Evolutionary conservation across 495 filamentous ascomycete species (phyloP).

Genomic region (Letharia columbiana): DNA sequence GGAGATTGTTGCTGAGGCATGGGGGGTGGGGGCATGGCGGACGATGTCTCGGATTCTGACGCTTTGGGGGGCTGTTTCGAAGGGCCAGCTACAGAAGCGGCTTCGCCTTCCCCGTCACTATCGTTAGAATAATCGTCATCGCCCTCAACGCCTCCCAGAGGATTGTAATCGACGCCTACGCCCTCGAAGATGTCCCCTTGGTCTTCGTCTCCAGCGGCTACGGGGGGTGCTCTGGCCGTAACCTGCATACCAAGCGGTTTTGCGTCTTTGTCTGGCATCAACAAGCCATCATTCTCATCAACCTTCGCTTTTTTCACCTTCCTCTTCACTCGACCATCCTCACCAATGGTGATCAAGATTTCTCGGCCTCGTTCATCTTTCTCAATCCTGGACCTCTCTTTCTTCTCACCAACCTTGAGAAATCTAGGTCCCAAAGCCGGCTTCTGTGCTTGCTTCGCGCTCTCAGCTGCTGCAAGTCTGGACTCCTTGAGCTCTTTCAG

Average conservation of each 20-base stretch:
- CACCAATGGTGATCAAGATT: constrained; percentile 76
- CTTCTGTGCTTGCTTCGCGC: constrained; percentile 40
- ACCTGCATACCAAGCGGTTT: constrained; percentile 74
- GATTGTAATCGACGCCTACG: constrained; percentile 79
- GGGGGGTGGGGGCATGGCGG: neutral
- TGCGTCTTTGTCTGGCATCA: constrained; percentile 56
- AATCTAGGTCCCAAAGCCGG: constrained; percentile 62
- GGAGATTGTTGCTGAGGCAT: constrained; percentile 10
- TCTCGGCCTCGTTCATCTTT: constrained; percentile 67
- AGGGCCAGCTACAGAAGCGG: constrained; percentile 32
- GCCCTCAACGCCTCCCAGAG: constrained; percentile 61
- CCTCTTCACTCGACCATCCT: constrained; percentile 77
- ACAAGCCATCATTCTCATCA: constrained; percentile 36
- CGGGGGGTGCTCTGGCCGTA: constrained; percentile 37
- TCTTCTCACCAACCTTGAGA: constrained; percentile 60
- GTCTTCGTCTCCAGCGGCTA: constrained; percentile 42
- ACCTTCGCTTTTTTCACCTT: constrained; percentile 57
- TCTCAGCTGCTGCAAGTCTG: constrained; percentile 49
- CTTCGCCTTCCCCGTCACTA: constrained; percentile 39
- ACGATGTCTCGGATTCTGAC: neutral
- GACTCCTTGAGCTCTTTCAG: constrained; percentile 71
- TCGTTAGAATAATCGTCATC: constrained; percentile 41
- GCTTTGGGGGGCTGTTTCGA: constrained; percentile 21
- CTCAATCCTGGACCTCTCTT: constrained; percentile 66
- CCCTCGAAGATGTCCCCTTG: constrained; percentile 80